A percentile compares a stretch with the other conserved stretches of the same genome.
Conservation (phyloP, 306 rosid genomes). For the Vachellia pachyceras region DNA sequence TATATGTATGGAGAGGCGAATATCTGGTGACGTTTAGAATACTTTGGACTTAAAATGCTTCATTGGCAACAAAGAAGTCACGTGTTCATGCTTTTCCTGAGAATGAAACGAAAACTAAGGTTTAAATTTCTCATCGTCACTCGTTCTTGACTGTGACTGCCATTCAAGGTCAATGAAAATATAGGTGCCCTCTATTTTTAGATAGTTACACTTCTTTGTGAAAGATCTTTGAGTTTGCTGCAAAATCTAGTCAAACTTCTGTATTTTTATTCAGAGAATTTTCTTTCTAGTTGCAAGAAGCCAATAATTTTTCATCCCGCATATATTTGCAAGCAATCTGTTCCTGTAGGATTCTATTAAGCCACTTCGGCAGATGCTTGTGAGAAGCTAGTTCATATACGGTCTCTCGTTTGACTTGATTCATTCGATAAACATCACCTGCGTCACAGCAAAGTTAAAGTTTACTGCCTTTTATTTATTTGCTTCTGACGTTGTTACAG, state of each 20-base stretch:
- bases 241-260: neutral
- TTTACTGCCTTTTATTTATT: neutral
- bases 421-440: neutral
- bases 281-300: no score
- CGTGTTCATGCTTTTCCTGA: neutral
- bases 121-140: neutral
- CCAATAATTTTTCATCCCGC: no score
- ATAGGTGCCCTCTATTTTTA: neutral
- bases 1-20: neutral
- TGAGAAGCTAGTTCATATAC: neutral
- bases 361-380: neutral
- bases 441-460: neutral
- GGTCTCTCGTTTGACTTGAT: neutral
- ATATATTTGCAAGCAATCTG: neutral
- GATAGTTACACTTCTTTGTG: neutral
- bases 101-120: neutral
- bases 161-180: neutral
- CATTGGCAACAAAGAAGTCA: slow-evolving; percentile 2
- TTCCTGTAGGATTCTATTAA: neutral
- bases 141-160: neutral
- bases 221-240: neutral
- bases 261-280: neutral
- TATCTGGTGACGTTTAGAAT: slow-evolving; percentile 3
- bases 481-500: neutral
- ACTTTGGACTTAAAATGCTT: neutral